phyloP scores from a whole-genome alignment of 345 rosid genomes.

The Luvunga scandens region DNA sequence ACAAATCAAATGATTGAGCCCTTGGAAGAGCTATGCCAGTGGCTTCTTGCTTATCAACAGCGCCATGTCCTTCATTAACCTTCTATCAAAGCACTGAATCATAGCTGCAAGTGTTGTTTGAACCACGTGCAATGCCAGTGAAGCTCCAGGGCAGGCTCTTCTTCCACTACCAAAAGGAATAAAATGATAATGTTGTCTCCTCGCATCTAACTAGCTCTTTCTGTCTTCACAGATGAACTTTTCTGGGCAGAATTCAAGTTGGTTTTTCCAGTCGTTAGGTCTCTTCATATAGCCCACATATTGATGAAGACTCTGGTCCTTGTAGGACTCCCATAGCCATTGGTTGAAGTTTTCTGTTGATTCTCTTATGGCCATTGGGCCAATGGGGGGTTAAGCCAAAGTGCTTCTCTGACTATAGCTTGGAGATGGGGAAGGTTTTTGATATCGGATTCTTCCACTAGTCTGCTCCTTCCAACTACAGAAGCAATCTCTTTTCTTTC shows the following conservation, averaged over 20 bases:
- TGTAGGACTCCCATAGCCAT: slow-evolving; percentile 46
- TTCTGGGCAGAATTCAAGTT: no score
- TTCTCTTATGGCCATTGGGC: slow-evolving; percentile 56
- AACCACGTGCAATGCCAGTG: slow-evolving; percentile 47
- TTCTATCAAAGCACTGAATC: slow-evolving; percentile 56
- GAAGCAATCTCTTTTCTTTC: slow-evolving; percentile 53
- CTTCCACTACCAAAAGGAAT: slow-evolving; percentile 67
- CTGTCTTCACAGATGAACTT: background rate
- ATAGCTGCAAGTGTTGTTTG: slow-evolving; percentile 37
- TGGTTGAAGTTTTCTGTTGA: slow-evolving; percentile 35
- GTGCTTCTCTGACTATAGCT: slow-evolving; percentile 20
- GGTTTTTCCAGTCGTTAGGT: slow-evolving; percentile 19
- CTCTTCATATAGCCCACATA: slow-evolving; percentile 55
- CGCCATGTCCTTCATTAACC: slow-evolving; percentile 25
- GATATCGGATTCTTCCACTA: slow-evolving; percentile 62
- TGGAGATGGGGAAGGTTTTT: slow-evolving; percentile 58
- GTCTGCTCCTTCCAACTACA: slow-evolving; percentile 24
- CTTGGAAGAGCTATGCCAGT: slow-evolving; percentile 47
- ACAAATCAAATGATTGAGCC: slow-evolving; percentile 53
- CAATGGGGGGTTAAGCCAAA: slow-evolving; percentile 64
- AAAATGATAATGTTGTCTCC: slow-evolving; percentile 45
- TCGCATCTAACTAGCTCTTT: slow-evolving; percentile 38
- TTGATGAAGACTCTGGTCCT: slow-evolving; percentile 47
- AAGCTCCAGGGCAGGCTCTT: slow-evolving; percentile 62
- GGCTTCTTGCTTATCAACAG: slow-evolving; percentile 54